phyloP scores from a whole-genome alignment of 805 yeast genomes.

The Monosporozyma servazzii region DNA sequence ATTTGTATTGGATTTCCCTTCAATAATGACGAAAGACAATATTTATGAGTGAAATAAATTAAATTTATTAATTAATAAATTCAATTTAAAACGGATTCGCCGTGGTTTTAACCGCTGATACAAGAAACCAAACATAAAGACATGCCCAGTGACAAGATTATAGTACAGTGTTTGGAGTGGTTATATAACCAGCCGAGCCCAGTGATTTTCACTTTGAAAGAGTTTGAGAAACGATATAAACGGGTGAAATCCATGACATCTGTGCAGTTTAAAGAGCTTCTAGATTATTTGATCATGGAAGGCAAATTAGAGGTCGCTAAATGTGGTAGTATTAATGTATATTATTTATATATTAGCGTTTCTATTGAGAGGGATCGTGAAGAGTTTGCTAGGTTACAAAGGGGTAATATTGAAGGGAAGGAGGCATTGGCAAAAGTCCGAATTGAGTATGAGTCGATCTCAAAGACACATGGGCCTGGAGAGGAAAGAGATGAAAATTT shows the following conservation, averaged over 20 bases:
- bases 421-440: background rate
- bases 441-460: background rate
- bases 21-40: no score
- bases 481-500: background rate
- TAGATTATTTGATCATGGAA: conserved; percentile 6
- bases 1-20: no score
- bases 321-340: conserved; percentile 45
- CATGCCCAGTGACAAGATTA: background rate
- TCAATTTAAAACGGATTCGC: no score
- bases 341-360: conserved; percentile 18
- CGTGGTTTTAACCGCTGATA: no score
- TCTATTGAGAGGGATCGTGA: background rate
- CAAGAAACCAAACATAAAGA: background rate
- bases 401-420: conserved; percentile 5
- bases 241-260: conserved; percentile 3
- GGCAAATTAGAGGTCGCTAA: conserved; percentile 34
- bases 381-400: background rate
- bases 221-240: conserved; percentile 9
- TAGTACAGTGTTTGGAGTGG: conserved; percentile 1
- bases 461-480: background rate
- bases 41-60: no score
- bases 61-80: no score
- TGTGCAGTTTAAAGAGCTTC: conserved; percentile 2
- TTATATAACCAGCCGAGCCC: conserved; percentile 2
- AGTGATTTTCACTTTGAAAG: conserved; percentile 7